A percentile compares a stretch with the other conserved stretches of the same genome.
Conservation (phyloP, 129 eudicot genomes). For the Apium graveolens region DNA sequence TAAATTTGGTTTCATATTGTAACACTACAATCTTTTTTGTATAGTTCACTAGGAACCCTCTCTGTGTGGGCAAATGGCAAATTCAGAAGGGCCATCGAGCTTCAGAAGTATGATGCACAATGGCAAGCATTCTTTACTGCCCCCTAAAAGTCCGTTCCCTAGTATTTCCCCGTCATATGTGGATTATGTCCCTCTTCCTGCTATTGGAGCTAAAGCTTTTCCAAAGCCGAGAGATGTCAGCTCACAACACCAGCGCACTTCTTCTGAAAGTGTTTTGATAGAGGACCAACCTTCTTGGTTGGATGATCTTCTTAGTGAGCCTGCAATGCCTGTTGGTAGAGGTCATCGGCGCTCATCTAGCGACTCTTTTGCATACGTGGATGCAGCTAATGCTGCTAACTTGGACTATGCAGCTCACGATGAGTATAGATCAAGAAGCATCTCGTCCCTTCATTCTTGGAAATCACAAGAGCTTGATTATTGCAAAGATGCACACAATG, state of each 20-base stretch:
- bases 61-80: slow-evolving; percentile 45
- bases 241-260: slow-evolving; percentile 81
- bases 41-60: slow-evolving; percentile 17
- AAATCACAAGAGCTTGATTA: slow-evolving; percentile 58
- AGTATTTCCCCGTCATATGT: slow-evolving; percentile 71
- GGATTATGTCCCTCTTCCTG: slow-evolving; percentile 46
- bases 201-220: slow-evolving; percentile 48
- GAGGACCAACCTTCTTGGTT: slow-evolving; percentile 99
- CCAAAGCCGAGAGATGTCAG: slow-evolving; percentile 50
- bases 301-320: slow-evolving; percentile 94
- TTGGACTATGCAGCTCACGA: slow-evolving; percentile 51
- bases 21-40: background rate
- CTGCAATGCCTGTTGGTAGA: slow-evolving; percentile 83
- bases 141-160: slow-evolving; percentile 91
- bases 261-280: slow-evolving; percentile 77
- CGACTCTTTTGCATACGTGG: slow-evolving; percentile 80
- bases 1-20: background rate
- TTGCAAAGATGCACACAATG: slow-evolving; percentile 39
- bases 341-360: slow-evolving; percentile 98
- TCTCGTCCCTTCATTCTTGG: slow-evolving; percentile 54
- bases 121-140: slow-evolving; percentile 66
- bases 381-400: slow-evolving; percentile 43
- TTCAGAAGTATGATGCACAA: slow-evolving; percentile 47
- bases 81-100: slow-evolving; percentile 68
- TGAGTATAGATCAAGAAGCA: slow-evolving; percentile 45